A percentile compares a stretch with the other conserved stretches of the same genome.
These are phyloP conservation scores for Talaromyces funiculosus DNA, from an alignment of 2,329 filamentous ascomycete genomes.

Conservation along the genomic window DNA sequence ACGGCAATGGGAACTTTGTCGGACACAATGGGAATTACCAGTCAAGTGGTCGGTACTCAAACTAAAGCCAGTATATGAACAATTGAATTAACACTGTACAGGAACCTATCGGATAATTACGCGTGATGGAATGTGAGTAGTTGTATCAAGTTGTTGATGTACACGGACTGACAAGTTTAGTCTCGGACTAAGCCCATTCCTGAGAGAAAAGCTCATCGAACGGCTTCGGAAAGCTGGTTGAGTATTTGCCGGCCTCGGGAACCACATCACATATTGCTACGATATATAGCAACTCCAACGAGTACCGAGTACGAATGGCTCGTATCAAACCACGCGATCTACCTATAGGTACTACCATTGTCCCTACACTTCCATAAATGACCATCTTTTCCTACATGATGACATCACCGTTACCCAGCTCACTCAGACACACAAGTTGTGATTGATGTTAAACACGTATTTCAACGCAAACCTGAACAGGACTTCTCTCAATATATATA, in stretches of 20 bases:
- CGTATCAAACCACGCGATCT: neutral
- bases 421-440: conserved; percentile 15
- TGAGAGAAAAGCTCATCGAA: conserved; percentile 47
- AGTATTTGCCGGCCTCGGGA: neutral
- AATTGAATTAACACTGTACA: conserved; percentile 19
- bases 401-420: conserved; percentile 16
- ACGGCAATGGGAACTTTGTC: conserved; percentile 53
- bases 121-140: conserved; percentile 52
- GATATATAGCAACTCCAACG: neutral
- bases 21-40: conserved; percentile 55
- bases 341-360: neutral
- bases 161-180: conserved; percentile 40
- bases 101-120: conserved; percentile 58
- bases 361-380: neutral
- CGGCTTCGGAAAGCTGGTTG: conserved; percentile 33
- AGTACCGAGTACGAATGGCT: neutral
- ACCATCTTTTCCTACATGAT: conserved; percentile 4
- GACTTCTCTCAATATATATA: neutral
- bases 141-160: conserved; percentile 21
- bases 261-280: neutral
- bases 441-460: conserved; percentile 16
- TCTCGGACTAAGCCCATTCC: conserved; percentile 44
- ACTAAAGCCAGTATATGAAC: neutral
- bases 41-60: conserved; percentile 43
- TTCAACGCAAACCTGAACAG: conserved; percentile 13